Evolutionary conservation across 2,329 filamentous ascomycete species (phyloP).

Genomic region (Sphaerostilbella broomeana): DNA sequence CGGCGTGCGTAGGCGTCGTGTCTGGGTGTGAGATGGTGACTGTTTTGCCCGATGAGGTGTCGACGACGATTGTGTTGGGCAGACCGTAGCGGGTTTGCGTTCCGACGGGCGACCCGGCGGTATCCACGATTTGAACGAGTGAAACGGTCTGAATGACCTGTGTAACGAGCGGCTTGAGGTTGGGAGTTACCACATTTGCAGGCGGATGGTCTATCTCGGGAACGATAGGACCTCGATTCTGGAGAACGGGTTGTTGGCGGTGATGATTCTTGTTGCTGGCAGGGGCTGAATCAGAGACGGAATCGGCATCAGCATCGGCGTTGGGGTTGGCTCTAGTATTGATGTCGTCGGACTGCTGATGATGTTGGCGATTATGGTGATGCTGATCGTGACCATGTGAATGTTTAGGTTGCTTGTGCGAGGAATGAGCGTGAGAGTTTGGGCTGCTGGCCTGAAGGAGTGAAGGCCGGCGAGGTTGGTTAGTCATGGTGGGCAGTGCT

Average conservation of each 20-base stretch:
- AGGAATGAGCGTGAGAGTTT: conserved; percentile 22
- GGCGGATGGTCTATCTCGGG: conserved; percentile 15
- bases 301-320: no score
- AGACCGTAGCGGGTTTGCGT: conserved; percentile 37
- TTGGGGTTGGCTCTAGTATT: no score
- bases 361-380: conserved; percentile 18
- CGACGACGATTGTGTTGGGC: conserved; percentile 33
- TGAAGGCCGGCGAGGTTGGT: conserved; percentile 30
- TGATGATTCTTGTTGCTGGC: conserved; percentile 13
- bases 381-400: conserved; percentile 20
- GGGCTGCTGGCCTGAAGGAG: conserved; percentile 30
- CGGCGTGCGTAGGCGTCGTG: conserved; percentile 8
- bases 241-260: neutral
- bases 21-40: conserved; percentile 26
- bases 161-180: conserved; percentile 29
- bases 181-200: conserved; percentile 5
- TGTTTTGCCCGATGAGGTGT: conserved; percentile 31
- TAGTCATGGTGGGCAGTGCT: conserved; percentile 29
- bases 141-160: conserved; percentile 49
- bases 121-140: conserved; percentile 47
- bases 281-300: conserved; percentile 18
- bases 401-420: conserved; percentile 7
- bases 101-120: conserved; percentile 37
- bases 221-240: conserved; percentile 14
- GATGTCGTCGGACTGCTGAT: no score